phyloP scores from a whole-genome alignment of 306 rosid genomes.

The Malus orientalis region DNA sequence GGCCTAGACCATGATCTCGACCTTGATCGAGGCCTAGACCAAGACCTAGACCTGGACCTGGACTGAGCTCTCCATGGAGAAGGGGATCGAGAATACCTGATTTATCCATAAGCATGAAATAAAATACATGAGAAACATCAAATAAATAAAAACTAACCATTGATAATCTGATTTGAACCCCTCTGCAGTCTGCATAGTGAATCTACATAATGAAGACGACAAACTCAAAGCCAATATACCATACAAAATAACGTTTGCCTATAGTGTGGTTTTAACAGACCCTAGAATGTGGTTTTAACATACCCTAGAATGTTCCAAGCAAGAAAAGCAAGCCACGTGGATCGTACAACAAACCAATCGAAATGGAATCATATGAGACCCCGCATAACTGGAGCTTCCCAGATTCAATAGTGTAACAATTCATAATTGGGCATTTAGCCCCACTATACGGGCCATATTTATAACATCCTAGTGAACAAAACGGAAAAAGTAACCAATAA shows the following conservation, averaged over 20 bases:
- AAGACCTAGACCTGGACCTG: slow-evolving; percentile 48
- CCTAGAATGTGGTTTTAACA: background rate
- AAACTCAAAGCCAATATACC: background rate
- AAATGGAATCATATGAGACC: background rate
- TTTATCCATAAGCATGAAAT: background rate
- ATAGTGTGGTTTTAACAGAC: background rate
- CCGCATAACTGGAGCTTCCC: background rate
- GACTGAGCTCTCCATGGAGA: slow-evolving; percentile 77
- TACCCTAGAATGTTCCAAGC: background rate
- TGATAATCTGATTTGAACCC: background rate
- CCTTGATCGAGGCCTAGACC: slow-evolving; percentile 44
- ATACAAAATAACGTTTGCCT: background rate
- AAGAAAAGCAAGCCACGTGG: background rate
- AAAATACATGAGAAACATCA: background rate
- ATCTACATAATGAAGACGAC: background rate
- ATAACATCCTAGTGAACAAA: background rate
- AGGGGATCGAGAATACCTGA: slow-evolving; percentile 72
- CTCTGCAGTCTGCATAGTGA: background rate
- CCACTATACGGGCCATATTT: background rate
- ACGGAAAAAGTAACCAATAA: background rate
- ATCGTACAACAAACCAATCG: background rate
- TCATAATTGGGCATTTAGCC: background rate
- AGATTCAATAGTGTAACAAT: background rate
- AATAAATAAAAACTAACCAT: background rate
- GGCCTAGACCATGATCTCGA: slow-evolving; percentile 60